These are phyloP conservation scores for Cunninghamia lanceolata DNA, from an alignment of 75 land plant species.

Conservation along the genomic window DNA sequence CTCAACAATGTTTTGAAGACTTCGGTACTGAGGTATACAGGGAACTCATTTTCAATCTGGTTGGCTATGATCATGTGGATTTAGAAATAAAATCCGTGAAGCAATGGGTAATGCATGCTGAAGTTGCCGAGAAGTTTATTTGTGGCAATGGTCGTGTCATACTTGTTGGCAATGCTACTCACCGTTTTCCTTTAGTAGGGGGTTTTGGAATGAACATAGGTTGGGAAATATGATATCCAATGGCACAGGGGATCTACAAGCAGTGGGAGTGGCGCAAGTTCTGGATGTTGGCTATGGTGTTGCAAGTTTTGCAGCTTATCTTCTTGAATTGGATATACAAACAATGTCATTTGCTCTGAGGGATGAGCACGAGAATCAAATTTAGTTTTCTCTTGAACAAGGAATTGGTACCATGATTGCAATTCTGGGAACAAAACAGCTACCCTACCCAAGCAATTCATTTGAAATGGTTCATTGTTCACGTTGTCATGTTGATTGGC, in stretches of 20 bases:
- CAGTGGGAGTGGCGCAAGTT: slow-evolving; percentile 72
- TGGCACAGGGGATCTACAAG: slow-evolving; percentile 57
- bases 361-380: slow-evolving; percentile 92
- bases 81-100: too few species aligned
- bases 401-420: slow-evolving; percentile 86
- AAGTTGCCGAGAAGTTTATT: too few species aligned
- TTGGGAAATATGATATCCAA: slow-evolving; percentile 79
- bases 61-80: too few species aligned
- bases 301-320: slow-evolving; percentile 81
- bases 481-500: slow-evolving; percentile 93
- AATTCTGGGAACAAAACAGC: slow-evolving; percentile 62
- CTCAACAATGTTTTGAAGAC: too few species aligned
- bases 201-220: too few species aligned
- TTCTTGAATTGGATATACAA: slow-evolving; percentile 57
- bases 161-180: too few species aligned
- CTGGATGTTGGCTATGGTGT: slow-evolving; percentile 93
- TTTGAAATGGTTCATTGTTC: slow-evolving; percentile 94
- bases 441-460: slow-evolving; percentile 72
- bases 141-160: too few species aligned
- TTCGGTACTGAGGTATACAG: too few species aligned
- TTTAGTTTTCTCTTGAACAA: slow-evolving; percentile 84
- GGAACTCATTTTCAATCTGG: too few species aligned
- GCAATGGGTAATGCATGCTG: too few species aligned
- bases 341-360: slow-evolving; percentile 95
- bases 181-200: too few species aligned